These are phyloP conservation scores for Pascua guehoae DNA, from an alignment of 1,284 basidiomycete genomes.

Conservation along the genomic window DNA sequence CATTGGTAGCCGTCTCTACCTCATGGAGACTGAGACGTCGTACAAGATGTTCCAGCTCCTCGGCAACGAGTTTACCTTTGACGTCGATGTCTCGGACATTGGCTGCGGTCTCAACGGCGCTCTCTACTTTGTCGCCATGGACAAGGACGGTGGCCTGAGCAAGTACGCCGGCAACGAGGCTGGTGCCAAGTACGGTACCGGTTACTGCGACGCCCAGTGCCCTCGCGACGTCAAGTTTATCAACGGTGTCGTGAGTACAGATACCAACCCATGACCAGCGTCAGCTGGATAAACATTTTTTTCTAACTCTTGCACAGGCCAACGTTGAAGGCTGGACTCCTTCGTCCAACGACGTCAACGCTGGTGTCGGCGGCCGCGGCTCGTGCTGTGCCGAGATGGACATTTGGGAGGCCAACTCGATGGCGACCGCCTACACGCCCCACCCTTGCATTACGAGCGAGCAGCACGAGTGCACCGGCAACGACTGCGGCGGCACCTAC, in stretches of 20 bases:
- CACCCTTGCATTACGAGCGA: background rate
- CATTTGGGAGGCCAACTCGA: too few relatives aligned
- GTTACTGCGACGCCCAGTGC: slow-evolving; percentile 4
- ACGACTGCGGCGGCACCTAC: slow-evolving; percentile 3
- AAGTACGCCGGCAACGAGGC: slow-evolving; percentile 3
- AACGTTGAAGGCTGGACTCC: background rate
- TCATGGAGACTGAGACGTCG: background rate
- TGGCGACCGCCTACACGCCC: too few relatives aligned
- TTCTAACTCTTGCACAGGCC: background rate
- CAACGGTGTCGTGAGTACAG: background rate
- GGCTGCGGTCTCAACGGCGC: slow-evolving; percentile 3
- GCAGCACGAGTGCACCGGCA: background rate
- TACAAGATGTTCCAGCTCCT: slow-evolving; percentile 6
- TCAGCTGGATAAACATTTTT: too few relatives aligned
- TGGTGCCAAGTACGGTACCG: slow-evolving; percentile 2
- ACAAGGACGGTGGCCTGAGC: background rate
- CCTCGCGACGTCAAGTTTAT: slow-evolving; percentile 2
- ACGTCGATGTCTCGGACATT: slow-evolving; percentile 1
- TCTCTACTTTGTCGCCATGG: slow-evolving; percentile 4
- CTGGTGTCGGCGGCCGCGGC: too few relatives aligned
- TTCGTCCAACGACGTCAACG: too few relatives aligned
- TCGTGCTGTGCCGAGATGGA: too few relatives aligned
- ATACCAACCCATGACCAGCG: too few relatives aligned
- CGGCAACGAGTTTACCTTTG: slow-evolving; percentile 4
- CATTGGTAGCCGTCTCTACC: slow-evolving; percentile 1